A percentile compares a stretch with the other conserved stretches of the same genome.
Conservation (phyloP, 345 rosid genomes). For the Acer yangbiense region DNA sequence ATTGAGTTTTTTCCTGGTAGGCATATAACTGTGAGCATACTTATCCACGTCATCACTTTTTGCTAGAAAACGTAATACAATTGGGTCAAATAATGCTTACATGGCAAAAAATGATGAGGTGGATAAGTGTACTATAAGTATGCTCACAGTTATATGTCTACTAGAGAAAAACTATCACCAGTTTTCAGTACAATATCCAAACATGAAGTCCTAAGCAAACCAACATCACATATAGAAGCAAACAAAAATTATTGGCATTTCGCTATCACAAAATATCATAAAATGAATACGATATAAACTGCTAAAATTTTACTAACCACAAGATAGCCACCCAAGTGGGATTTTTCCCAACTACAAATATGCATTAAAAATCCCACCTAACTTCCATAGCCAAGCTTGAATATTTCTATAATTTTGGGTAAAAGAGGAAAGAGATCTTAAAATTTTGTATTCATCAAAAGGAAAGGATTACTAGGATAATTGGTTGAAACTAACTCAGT, state of each 20-base stretch:
- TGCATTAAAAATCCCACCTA: conserved; percentile 1
- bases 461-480: too few relatives aligned
- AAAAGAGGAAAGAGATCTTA: background rate
- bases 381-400: background rate
- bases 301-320: conserved; percentile 3
- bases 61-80: too few relatives aligned
- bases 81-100: too few relatives aligned
- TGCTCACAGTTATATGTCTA: too few relatives aligned
- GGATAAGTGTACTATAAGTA: too few relatives aligned
- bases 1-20: too few relatives aligned
- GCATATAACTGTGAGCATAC: too few relatives aligned
- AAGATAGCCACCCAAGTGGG: background rate
- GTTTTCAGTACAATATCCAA: background rate
- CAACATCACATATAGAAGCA: conserved; percentile 4
- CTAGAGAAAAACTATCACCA: too few relatives aligned
- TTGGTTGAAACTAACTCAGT: too few relatives aligned
- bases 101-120: too few relatives aligned
- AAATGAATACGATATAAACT: background rate
- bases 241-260: background rate
- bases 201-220: background rate
- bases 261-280: background rate
- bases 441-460: background rate
- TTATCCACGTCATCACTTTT: too few relatives aligned
- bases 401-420: background rate
- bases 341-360: background rate